phyloP scores from a whole-genome alignment of 768 basidiomycete species.

The Zangia roseola region DNA sequence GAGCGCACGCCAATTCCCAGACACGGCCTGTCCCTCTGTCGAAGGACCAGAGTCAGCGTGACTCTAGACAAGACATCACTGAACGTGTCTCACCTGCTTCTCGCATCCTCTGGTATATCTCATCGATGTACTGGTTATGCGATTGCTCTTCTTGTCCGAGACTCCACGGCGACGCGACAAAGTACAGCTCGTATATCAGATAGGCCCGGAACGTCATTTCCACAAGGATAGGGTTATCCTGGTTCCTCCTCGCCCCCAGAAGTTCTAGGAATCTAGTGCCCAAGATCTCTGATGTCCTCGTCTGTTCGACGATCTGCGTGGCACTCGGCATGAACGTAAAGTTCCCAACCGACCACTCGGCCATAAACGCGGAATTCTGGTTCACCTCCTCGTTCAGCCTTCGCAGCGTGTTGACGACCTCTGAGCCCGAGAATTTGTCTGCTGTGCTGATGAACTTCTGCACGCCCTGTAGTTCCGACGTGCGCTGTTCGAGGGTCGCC shows the following conservation, averaged over 20 bases:
- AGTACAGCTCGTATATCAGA: conserved; percentile 20
- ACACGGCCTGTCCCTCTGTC: conserved; percentile 42
- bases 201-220: conserved; percentile 33
- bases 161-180: conserved; percentile 23
- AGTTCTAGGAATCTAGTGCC: conserved; percentile 18
- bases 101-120: conserved; percentile 34
- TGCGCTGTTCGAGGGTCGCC: conserved; percentile 37
- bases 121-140: conserved; percentile 16
- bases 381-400: conserved; percentile 45
- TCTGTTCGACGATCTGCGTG: conserved; percentile 5
- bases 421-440: conserved; percentile 42
- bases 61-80: not conserved
- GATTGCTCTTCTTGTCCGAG: conserved; percentile 16
- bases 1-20: conserved; percentile 43
- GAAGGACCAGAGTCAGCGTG: not conserved
- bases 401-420: conserved; percentile 42
- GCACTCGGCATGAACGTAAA: conserved; percentile 22
- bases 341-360: conserved; percentile 42
- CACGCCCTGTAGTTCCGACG: conserved; percentile 40
- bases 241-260: conserved; percentile 19
- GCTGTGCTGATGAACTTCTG: conserved; percentile 43
- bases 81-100: conserved; percentile 31
- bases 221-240: conserved; percentile 28
- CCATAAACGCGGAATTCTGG: conserved; percentile 43
- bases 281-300: conserved; percentile 11